phyloP scores from a whole-genome alignment of 2,329 filamentous ascomycete species.

The Alternaria sp. region DNA sequence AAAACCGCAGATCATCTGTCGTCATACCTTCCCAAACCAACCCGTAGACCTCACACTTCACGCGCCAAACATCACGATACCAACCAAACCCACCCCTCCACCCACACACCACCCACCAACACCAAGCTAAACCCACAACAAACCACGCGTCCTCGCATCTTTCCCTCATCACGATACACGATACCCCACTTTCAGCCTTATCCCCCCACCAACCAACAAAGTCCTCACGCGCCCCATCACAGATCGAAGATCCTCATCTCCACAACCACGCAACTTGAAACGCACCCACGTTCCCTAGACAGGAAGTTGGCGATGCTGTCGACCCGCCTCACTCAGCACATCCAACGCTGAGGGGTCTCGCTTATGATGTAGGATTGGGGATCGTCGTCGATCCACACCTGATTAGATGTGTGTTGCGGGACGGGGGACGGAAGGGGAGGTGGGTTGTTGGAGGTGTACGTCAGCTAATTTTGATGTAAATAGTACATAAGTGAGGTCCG shows the following conservation, averaged over 20 bases:
- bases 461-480: not conserved
- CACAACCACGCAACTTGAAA: not conserved
- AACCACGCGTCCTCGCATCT: not conserved
- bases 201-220: not conserved
- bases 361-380: not conserved
- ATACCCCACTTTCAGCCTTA: not conserved
- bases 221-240: not conserved
- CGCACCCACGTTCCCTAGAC: not conserved
- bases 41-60: not conserved
- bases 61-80: not conserved
- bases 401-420: not conserved
- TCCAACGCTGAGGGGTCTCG: not conserved
- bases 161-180: not conserved
- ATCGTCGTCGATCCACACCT: not conserved
- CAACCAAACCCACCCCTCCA: not conserved
- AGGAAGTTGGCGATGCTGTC: not conserved
- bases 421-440: not conserved
- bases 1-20: slow-evolving; percentile 3
- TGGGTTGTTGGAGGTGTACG: not conserved
- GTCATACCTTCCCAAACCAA: slow-evolving; percentile 3
- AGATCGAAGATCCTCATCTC: slow-evolving; percentile 1
- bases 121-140: not conserved
- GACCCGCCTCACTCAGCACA: not conserved
- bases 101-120: not conserved
- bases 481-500: too few species aligned